Evolutionary conservation across 441 rosid genomes (phyloP).

Genomic region (Eutrema salsugineum): DNA sequence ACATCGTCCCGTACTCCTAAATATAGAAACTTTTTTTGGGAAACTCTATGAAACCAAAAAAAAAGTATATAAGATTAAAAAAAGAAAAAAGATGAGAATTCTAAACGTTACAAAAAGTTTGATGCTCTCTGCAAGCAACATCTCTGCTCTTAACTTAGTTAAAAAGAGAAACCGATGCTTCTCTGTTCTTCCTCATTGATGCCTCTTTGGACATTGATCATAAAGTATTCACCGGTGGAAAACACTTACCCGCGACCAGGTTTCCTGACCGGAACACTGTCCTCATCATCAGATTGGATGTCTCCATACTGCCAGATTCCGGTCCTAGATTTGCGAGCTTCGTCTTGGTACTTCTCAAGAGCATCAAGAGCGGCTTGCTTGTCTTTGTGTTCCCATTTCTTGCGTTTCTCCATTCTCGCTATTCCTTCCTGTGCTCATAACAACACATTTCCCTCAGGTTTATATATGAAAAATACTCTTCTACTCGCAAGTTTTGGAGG

Average conservation of each 20-base stretch:
- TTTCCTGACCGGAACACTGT: conserved; percentile 50
- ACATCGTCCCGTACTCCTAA: conserved; percentile 11
- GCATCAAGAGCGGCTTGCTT: conserved; percentile 66
- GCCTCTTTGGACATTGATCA: conserved; percentile 7
- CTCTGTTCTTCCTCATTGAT: conserved; percentile 14
- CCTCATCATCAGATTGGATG: conserved; percentile 94
- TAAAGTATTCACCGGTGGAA: neutral
- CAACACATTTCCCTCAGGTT: neutral
- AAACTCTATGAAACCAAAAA: conserved; percentile 7
- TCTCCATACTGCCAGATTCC: conserved; percentile 97
- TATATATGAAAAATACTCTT: neutral
- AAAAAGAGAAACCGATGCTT: conserved; percentile 3
- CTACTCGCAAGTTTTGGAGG: neutral
- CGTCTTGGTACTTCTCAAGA: conserved; percentile 79
- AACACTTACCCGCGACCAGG: conserved; percentile 58
- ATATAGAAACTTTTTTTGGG: conserved; percentile 1
- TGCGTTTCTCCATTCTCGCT: conserved; percentile 83
- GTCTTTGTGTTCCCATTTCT: conserved; percentile 72
- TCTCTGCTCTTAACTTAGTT: conserved; percentile 5
- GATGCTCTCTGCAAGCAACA: conserved; percentile 17
- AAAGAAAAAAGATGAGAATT: neutral
- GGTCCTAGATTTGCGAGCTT: conserved; percentile 65
- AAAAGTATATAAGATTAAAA: neutral
- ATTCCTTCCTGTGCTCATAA: conserved; percentile 70
- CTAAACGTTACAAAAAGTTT: conserved; percentile 20